These are phyloP conservation scores for Pterocarpus santalinus DNA, from an alignment of 306 rosid species.

Conservation along the genomic window DNA sequence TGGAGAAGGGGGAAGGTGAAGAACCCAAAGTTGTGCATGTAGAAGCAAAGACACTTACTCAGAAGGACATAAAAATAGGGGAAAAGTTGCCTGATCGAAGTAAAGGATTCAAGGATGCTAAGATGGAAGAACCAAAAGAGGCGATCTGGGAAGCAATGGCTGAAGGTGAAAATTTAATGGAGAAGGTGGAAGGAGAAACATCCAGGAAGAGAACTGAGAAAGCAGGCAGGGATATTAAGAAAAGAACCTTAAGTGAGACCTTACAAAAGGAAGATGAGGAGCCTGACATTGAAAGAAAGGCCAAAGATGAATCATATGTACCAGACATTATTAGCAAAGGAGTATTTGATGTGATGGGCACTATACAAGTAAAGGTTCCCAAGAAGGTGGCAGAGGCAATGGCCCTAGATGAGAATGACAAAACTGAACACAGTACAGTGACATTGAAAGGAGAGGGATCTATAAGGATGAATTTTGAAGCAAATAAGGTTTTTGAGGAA, in stretches of 20 bases:
- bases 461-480: conserved; percentile 35
- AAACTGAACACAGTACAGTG: conserved; percentile 9
- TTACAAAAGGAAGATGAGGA: conserved; percentile 26
- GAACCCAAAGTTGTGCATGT: not conserved
- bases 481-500: conserved; percentile 29
- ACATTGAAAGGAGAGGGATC: conserved; percentile 30
- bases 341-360: conserved; percentile 14
- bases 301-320: not conserved
- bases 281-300: conserved; percentile 14
- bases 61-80: not conserved
- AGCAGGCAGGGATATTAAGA: not conserved
- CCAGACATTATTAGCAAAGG: not conserved
- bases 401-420: conserved; percentile 3
- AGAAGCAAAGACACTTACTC: not conserved
- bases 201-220: conserved; percentile 1
- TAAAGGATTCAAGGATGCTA: conserved; percentile 1
- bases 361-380: conserved; percentile 13
- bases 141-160: conserved; percentile 8
- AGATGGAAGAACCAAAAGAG: conserved; percentile 18
- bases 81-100: conserved; percentile 1
- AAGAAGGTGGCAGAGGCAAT: conserved; percentile 15
- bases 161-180: conserved; percentile 26
- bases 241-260: conserved; percentile 13
- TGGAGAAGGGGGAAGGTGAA: conserved; percentile 8
- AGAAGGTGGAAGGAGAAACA: conserved; percentile 17